phyloP scores from a whole-genome alignment of 805 yeast species.

The Wickerhamomyces canadensis region DNA sequence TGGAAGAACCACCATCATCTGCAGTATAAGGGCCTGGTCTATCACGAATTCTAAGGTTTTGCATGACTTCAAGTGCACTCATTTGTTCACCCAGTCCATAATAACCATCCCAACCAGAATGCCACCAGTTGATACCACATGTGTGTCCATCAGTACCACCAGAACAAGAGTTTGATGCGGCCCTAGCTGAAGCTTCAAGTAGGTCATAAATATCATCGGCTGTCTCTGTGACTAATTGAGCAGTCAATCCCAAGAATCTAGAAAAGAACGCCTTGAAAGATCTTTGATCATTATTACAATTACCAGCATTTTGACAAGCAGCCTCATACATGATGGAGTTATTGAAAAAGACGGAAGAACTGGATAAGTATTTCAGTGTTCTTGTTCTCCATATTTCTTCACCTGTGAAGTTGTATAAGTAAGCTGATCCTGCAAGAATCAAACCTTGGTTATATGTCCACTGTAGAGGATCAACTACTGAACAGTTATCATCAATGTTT shows the following conservation, averaged over 20 bases:
- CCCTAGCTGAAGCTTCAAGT: slow-evolving; percentile 50
- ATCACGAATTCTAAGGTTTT: slow-evolving; percentile 29
- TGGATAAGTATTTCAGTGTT: slow-evolving; percentile 39
- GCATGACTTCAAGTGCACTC: slow-evolving; percentile 60
- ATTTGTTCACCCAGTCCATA: slow-evolving; percentile 86
- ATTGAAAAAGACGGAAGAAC: slow-evolving; percentile 54
- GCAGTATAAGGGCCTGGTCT: slow-evolving; percentile 55
- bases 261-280: slow-evolving; percentile 68
- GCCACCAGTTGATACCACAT: slow-evolving; percentile 73
- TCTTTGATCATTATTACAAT: slow-evolving; percentile 70
- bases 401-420: slow-evolving; percentile 54
- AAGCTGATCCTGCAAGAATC: slow-evolving; percentile 64
- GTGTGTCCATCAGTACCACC: slow-evolving; percentile 82
- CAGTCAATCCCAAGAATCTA: slow-evolving; percentile 58
- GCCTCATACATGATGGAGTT: slow-evolving; percentile 58
- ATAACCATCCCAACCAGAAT: slow-evolving; percentile 52
- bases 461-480: slow-evolving; percentile 44
- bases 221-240: slow-evolving; percentile 53
- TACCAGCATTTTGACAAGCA: slow-evolving; percentile 54
- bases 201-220: slow-evolving; percentile 38
- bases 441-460: slow-evolving; percentile 78
- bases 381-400: slow-evolving; percentile 56
- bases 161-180: slow-evolving; percentile 72
- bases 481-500: slow-evolving; percentile 42
- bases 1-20: slow-evolving; percentile 58